Evolutionary conservation across 768 basidiomycete genomes (phyloP).

Genomic region (Amanita brunnescens): DNA sequence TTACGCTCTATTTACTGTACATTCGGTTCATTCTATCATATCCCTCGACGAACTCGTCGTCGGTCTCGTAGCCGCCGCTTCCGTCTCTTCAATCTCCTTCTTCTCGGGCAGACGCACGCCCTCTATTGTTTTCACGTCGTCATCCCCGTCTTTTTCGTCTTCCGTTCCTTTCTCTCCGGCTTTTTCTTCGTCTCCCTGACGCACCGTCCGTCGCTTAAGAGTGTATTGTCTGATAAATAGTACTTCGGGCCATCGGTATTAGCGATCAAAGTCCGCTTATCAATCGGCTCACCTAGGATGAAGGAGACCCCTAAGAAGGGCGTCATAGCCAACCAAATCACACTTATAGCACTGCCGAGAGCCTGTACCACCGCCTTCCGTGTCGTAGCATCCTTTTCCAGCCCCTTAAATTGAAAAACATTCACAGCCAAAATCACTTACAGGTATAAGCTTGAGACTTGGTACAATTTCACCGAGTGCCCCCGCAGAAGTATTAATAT

Average conservation of each 20-base stretch:
- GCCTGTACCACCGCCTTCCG: conserved; percentile 49
- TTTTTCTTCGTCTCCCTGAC: conserved; percentile 27
- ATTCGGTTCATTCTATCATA: conserved; percentile 2
- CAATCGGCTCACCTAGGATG: conserved; percentile 33
- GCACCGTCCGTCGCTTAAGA: conserved; percentile 41
- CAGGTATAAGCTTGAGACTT: conserved; percentile 35
- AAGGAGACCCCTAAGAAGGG: conserved; percentile 47
- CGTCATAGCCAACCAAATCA: conserved; percentile 58
- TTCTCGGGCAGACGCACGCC: conserved; percentile 1
- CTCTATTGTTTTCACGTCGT: conserved; percentile 13
- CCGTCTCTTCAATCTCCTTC: conserved; percentile 5
- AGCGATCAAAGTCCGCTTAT: background rate
- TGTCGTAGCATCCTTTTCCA: conserved; percentile 35
- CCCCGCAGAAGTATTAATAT: conserved; percentile 29
- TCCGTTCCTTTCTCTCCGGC: conserved; percentile 18
- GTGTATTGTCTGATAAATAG: conserved; percentile 54
- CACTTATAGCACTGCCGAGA: conserved; percentile 51
- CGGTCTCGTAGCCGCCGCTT: conserved; percentile 12
- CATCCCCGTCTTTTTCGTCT: conserved; percentile 19
- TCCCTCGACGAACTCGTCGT: conserved; percentile 16
- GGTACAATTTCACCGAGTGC: conserved; percentile 38
- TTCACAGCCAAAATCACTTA: conserved; percentile 17
- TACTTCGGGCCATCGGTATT: conserved; percentile 23
- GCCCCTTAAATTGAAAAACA: background rate
- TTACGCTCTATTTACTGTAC: background rate